A percentile compares a stretch with the other conserved stretches of the same genome.
phyloP scores from a whole-genome alignment of 2,329 filamentous ascomycete species.

The Gaeumannomyces sp. region DNA sequence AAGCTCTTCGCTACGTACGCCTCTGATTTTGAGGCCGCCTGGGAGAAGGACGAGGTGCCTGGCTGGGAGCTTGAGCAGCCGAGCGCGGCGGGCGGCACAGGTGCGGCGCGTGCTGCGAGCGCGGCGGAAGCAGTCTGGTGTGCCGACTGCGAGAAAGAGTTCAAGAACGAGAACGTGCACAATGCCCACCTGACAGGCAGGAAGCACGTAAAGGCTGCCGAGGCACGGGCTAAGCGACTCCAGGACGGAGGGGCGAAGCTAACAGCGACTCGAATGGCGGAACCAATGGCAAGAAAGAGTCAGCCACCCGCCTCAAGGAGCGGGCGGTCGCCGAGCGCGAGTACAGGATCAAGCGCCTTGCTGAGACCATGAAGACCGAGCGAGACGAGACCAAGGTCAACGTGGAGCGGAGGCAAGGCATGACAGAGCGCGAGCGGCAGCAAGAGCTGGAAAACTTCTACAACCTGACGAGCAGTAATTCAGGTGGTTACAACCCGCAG shows the following conservation, averaged over 20 bases:
- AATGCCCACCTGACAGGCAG: constrained; percentile 82
- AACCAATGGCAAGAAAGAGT: constrained; percentile 22
- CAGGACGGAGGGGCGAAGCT: constrained; percentile 20
- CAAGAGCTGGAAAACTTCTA: constrained; percentile 89
- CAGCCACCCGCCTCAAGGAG: constrained; percentile 67
- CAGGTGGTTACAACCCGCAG: constrained; percentile 19
- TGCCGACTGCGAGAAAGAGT: constrained; percentile 85
- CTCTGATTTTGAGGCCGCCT: constrained; percentile 74
- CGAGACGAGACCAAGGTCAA: constrained; percentile 87
- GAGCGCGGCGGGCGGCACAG: constrained; percentile 24
- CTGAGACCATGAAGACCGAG: constrained; percentile 77
- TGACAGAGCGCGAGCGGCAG: constrained; percentile 93
- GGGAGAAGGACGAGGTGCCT: constrained; percentile 71
- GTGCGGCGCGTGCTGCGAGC: constrained; percentile 22
- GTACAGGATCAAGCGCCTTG: constrained; percentile 71
- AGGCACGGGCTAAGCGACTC: constrained; percentile 50
- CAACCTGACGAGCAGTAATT: constrained; percentile 30
- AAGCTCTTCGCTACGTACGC: constrained; percentile 72
- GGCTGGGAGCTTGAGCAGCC: constrained; percentile 65
- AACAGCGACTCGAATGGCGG: constrained; percentile 22
- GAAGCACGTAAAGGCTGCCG: constrained; percentile 83
- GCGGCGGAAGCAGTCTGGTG: constrained; percentile 73
- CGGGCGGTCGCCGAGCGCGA: constrained; percentile 86
- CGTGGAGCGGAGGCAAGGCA: constrained; percentile 91
- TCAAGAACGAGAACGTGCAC: constrained; percentile 93